Evolutionary conservation across 1,139 yeast species (phyloP).

Genomic region (Pichia kudriavzevii): DNA sequence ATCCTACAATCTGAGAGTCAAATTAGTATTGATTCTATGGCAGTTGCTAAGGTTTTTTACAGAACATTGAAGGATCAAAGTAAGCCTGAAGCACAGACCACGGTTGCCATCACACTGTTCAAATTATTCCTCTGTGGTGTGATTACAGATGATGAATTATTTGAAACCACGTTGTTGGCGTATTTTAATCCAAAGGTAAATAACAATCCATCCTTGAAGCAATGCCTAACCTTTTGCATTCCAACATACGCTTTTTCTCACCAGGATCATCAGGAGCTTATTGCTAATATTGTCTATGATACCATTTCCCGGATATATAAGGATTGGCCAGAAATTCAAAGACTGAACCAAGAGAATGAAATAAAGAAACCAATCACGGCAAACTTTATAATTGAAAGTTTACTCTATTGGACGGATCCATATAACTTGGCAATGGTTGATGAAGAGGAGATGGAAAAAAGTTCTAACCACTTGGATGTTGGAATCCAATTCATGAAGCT

Average conservation of each 20-base stretch:
- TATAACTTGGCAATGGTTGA: constrained; percentile 49
- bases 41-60: constrained; percentile 57
- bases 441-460: constrained; percentile 34
- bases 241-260: constrained; percentile 89
- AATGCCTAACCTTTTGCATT: constrained; percentile 78
- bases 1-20: constrained; percentile 49
- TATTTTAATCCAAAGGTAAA: constrained; percentile 67
- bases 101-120: constrained; percentile 82
- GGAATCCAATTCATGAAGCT: constrained; percentile 49
- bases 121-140: constrained; percentile 76
- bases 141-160: constrained; percentile 58
- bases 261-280: constrained; percentile 58
- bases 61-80: constrained; percentile 53
- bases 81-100: constrained; percentile 62
- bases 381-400: constrained; percentile 60
- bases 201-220: constrained; percentile 61
- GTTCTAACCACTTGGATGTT: constrained; percentile 51
- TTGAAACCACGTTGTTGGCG: constrained; percentile 63
- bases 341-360: constrained; percentile 19
- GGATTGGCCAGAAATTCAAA: constrained; percentile 33
- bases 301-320: constrained; percentile 51
- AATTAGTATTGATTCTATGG: constrained; percentile 52
- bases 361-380: constrained; percentile 39
- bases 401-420: constrained; percentile 86
- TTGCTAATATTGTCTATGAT: constrained; percentile 61